Evolutionary conservation across 192 early-diverging fungal genomes (phyloP).

Genomic region (Dimargaris cristalligena): DNA sequence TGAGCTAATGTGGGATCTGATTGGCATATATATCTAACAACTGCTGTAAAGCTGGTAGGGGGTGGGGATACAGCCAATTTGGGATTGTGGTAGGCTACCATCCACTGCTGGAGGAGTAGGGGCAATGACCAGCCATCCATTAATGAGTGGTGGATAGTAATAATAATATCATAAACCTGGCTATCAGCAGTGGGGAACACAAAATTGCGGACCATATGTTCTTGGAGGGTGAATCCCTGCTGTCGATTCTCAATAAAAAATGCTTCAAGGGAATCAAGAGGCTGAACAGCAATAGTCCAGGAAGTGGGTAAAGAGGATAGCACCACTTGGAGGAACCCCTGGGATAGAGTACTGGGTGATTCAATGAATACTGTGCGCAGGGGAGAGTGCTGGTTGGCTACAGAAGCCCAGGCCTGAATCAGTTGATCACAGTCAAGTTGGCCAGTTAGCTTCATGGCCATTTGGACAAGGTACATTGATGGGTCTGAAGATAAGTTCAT

Average conservation of each 20-base stretch:
- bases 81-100: neutral
- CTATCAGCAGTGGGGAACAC: neutral
- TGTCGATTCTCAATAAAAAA: neutral
- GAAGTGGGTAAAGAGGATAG: neutral
- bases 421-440: neutral
- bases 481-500: neutral
- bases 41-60: no score
- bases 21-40: neutral
- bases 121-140: constrained; percentile 9
- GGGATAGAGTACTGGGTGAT: neutral
- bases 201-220: neutral
- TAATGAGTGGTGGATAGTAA: constrained; percentile 9
- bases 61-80: neutral
- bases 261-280: neutral
- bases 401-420: neutral
- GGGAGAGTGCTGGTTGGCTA: neutral
- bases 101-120: neutral
- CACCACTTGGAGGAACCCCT: neutral
- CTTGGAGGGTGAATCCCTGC: neutral
- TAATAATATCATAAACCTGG: neutral
- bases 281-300: neutral
- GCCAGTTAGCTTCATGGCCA: neutral
- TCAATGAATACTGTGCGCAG: neutral
- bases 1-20: neutral
- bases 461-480: neutral